Evolutionary conservation across 352 stramenopile species (phyloP), one percentile per base, ranked within the genome.

Genomic region (Phytopythium aichiense): DNA sequence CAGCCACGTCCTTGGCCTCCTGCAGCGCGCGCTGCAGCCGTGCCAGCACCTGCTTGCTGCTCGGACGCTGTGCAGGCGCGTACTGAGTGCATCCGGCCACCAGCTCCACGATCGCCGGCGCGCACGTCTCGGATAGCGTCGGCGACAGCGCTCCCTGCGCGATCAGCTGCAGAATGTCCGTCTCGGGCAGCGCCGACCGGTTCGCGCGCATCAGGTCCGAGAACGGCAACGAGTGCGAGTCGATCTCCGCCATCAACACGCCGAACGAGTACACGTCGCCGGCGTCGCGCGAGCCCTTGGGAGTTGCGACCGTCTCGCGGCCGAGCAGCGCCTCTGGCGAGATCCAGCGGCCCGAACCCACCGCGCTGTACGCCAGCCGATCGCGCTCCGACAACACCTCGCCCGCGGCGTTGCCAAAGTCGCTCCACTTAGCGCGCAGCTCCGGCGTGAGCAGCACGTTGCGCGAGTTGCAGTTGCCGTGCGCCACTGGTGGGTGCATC

Each of bases 291-390:
- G 43, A 63, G 33, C 23, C 50, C 20, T 13, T 38, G n/a, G 72
- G 74, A 22, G 63, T 64, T 4, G 73, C 63, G 23, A 59, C 73
- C 5, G 69, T 80, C 31, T 87, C 76, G 9, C 79, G 67, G 1
- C 81, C 79, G 7, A 91, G 67, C 31, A 91, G 63, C 9, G 76
- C 81, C 64, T 91, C 81, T 0, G 81, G 81, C 2, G 81, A 88
- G 58, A 89, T 88, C 81, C 81, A 91, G 11, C 79, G 76, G 8
- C 77, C 77, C 6, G 79, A 88, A 16, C 81, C 81, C n/a, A 89
- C 76, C 16, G 79, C 72, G 38, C 77, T 87, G 64, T 88, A 89
- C 22, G 76, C 77, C 54, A 81, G 74, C 31, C 85, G 73, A 48
- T 91, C 79, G 12, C 79, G 76, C 50, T 88, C 81, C 7, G 64